A percentile compares a stretch with the other conserved stretches of the same genome.
Evolutionary conservation across 2,329 filamentous ascomycete species (phyloP).

Genomic region (Zelopaecilomyces penicillatus): DNA sequence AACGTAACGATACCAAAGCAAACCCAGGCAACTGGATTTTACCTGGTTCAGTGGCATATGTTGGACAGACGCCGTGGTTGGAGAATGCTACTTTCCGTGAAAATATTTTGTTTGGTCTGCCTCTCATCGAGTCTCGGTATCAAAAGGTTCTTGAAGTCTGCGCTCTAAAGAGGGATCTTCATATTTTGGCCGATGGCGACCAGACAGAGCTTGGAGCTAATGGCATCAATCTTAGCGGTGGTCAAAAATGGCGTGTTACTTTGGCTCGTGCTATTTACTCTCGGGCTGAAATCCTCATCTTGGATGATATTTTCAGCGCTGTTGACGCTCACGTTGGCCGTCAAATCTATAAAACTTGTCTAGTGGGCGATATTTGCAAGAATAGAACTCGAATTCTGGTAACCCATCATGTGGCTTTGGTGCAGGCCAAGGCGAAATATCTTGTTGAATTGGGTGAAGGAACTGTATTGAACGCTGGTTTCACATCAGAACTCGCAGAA

Average conservation of each 20-base stretch:
- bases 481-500: slow-evolving; percentile 54
- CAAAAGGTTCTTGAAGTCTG: slow-evolving; percentile 62
- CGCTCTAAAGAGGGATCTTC: slow-evolving; percentile 65
- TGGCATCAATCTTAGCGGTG: slow-evolving; percentile 75
- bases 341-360: slow-evolving; percentile 68
- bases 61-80: slow-evolving; percentile 77
- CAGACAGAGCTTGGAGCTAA: slow-evolving; percentile 76
- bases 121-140: slow-evolving; percentile 61
- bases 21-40: slow-evolving; percentile 61
- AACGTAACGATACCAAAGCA: slow-evolving; percentile 55
- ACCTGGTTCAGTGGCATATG: slow-evolving; percentile 61
- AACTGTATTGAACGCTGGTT: slow-evolving; percentile 53
- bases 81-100: slow-evolving; percentile 72
- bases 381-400: slow-evolving; percentile 70
- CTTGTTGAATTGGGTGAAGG: slow-evolving; percentile 66
- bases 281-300: slow-evolving; percentile 62
- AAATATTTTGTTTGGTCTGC: slow-evolving; percentile 72
- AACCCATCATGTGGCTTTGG: slow-evolving; percentile 70
- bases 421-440: slow-evolving; percentile 63
- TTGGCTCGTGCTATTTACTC: slow-evolving; percentile 76
- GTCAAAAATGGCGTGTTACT: slow-evolving; percentile 75
- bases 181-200: slow-evolving; percentile 69
- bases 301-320: slow-evolving; percentile 80
- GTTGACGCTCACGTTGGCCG: slow-evolving; percentile 75
- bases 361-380: slow-evolving; percentile 60